A percentile compares a stretch with the other conserved stretches of the same genome.
Conservation (phyloP, 257 asterid genomes). For the Petunia secreta region DNA sequence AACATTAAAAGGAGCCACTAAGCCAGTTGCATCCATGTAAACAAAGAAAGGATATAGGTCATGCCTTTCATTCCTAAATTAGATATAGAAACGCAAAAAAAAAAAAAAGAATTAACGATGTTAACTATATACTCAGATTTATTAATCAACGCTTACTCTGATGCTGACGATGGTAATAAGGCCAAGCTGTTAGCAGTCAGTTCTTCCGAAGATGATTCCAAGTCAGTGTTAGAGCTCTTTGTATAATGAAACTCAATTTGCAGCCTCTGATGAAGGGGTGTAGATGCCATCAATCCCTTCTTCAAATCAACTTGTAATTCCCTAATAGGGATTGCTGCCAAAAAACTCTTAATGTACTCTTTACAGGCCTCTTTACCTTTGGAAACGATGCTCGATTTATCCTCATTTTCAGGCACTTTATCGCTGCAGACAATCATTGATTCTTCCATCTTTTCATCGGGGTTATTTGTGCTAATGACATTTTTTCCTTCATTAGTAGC, state of each 20-base stretch:
- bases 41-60: not conserved
- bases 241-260: constrained; percentile 70
- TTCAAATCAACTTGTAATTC: constrained; percentile 61
- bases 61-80: constrained; percentile 25
- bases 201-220: constrained; percentile 32
- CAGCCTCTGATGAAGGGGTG: constrained; percentile 65
- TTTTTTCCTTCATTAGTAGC: constrained; percentile 28
- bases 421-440: constrained; percentile 35
- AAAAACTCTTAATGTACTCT: constrained; percentile 68
- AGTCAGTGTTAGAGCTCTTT: constrained; percentile 26
- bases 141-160: constrained; percentile 29
- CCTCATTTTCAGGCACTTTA: constrained; percentile 23
- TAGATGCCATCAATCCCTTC: constrained; percentile 57
- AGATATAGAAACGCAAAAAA: constrained; percentile 22
- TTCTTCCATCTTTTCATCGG: constrained; percentile 37
- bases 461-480: not conserved
- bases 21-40: constrained; percentile 14
- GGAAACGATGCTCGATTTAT: constrained; percentile 11
- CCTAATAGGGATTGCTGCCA: constrained; percentile 71
- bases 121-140: constrained; percentile 18
- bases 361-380: constrained; percentile 65
- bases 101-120: constrained; percentile 25
- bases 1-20: constrained; percentile 18
- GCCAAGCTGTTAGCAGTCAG: constrained; percentile 28
- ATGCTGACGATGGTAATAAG: constrained; percentile 21